Evolutionary conservation across 495 filamentous ascomycete species (phyloP), one percentile per base, ranked within the genome.

Genomic region (Daldinia decipiens): DNA sequence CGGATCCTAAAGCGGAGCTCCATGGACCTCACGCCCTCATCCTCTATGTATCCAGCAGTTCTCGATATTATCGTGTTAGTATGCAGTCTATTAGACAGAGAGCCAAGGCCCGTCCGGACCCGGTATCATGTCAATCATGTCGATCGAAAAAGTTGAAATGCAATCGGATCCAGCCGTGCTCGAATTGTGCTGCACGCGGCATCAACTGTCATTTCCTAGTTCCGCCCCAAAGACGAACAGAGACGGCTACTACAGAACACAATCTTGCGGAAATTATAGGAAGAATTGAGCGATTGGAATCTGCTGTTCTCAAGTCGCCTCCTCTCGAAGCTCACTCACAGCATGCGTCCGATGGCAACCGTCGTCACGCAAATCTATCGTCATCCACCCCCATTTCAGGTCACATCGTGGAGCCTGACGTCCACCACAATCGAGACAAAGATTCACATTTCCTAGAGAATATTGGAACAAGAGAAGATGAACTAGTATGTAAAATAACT

Each of bases 111-210:
- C 74, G 83, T 62, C 83, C 84, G 65, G 82, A 85, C 38, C 84
- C 84, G 0, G 84, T 85, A 2, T 85, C 83, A 0, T 87, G 85
- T 59, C 79, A 81, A 45, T 75, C 67, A 12, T 84, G 82, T 60
- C 78, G 82, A 29, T 73, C 66, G 55, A 84, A 83, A 63, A 84
- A 84, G 70, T 67, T 84, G 34, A 83, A 80, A 72, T 84, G 82
- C 57, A 77, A 83, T 68, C 79, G 81, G 7, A 67, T 71, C 12
- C 73, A 74, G 21, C 85, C 85, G 19, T 86, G 85, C 62, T 76
- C 76, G 17, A 86, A 81, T 54, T 87, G 85, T 59, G 26, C 68
- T 13, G 55, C 77, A 19, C 82, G 84, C 6, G 57, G 68, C 1
- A 60, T 85, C 12, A 13, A 54, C 9, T 87, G 84, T 60, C 75